phyloP scores from a whole-genome alignment of 208 protist genomes.

The Strigomonas culicis region DNA sequence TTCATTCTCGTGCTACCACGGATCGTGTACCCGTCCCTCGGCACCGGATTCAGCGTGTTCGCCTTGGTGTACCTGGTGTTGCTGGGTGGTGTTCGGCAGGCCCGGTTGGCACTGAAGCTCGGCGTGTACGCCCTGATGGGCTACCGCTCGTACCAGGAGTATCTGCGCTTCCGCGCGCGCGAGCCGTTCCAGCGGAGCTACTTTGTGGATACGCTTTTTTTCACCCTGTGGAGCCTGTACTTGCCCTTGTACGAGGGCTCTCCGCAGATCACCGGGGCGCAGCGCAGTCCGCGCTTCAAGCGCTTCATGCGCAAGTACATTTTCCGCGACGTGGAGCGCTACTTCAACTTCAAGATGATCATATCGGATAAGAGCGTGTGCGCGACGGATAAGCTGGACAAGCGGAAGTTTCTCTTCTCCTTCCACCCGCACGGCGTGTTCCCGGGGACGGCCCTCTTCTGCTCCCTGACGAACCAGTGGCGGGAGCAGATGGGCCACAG shows the following conservation, averaged over 20 bases:
- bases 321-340: conserved; percentile 51
- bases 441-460: conserved; percentile 63
- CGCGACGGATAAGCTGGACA: conserved; percentile 41
- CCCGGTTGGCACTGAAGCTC: conserved; percentile 37
- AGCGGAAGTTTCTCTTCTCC: conserved; percentile 67
- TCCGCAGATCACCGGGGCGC: conserved; percentile 54
- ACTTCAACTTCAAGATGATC: conserved; percentile 70
- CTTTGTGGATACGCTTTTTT: conserved; percentile 13
- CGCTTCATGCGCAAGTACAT: conserved; percentile 53
- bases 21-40: conserved; percentile 42
- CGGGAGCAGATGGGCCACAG: conserved; percentile 49
- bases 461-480: conserved; percentile 54
- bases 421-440: conserved; percentile 87
- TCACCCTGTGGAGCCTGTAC: conserved; percentile 27
- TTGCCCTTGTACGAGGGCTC: conserved; percentile 52
- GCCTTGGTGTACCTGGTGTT: conserved; percentile 21
- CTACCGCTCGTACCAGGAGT: conserved; percentile 46
- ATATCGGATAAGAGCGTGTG: conserved; percentile 51
- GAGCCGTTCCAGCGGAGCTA: conserved; percentile 1
- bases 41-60: conserved; percentile 29
- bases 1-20: conserved; percentile 23
- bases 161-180: conserved; percentile 18
- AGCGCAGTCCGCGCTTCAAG: conserved; percentile 43
- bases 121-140: conserved; percentile 47
- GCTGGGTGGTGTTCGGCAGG: conserved; percentile 27